phyloP scores from a whole-genome alignment of 768 basidiomycete genomes.

The Butyriboletus loyo region DNA sequence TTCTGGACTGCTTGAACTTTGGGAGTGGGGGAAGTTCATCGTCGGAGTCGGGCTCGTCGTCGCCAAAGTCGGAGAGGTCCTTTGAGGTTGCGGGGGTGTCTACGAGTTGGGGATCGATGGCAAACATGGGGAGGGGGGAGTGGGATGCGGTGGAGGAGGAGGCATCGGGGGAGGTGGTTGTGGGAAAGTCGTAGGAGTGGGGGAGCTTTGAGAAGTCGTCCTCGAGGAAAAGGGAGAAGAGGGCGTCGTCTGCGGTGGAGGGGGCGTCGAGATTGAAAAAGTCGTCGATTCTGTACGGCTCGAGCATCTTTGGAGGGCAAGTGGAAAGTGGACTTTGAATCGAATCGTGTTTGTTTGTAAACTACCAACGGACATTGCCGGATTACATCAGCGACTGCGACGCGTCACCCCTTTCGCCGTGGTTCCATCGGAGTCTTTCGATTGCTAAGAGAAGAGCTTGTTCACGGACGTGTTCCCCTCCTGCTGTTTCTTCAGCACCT shows the following conservation, averaged over 20 bases:
- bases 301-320: conserved; percentile 9
- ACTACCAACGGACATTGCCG: conserved; percentile 7
- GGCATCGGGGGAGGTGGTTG: conserved; percentile 24
- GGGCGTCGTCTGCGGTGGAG: conserved; percentile 23
- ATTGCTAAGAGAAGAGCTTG: conserved; percentile 77
- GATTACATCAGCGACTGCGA: conserved; percentile 13
- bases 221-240: conserved; percentile 48
- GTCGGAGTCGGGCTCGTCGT: conserved; percentile 36
- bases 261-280: conserved; percentile 65
- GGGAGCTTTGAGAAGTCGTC: conserved; percentile 37
- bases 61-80: conserved; percentile 41
- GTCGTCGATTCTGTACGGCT: conserved; percentile 45
- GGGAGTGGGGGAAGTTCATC: conserved; percentile 27
- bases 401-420: conserved; percentile 13
- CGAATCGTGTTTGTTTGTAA: background rate
- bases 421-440: background rate
- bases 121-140: conserved; percentile 35
- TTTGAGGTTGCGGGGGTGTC: conserved; percentile 55
- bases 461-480: conserved; percentile 92
- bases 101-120: conserved; percentile 78
- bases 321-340: too few species aligned
- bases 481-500: conserved; percentile 96
- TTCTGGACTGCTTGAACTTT: conserved; percentile 51
- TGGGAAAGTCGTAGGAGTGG: conserved; percentile 24
- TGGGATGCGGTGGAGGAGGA: conserved; percentile 22